Evolutionary conservation across 345 rosid genomes (phyloP), one percentile per base, ranked within the genome.

Genomic region (Laguncularia racemosa): DNA sequence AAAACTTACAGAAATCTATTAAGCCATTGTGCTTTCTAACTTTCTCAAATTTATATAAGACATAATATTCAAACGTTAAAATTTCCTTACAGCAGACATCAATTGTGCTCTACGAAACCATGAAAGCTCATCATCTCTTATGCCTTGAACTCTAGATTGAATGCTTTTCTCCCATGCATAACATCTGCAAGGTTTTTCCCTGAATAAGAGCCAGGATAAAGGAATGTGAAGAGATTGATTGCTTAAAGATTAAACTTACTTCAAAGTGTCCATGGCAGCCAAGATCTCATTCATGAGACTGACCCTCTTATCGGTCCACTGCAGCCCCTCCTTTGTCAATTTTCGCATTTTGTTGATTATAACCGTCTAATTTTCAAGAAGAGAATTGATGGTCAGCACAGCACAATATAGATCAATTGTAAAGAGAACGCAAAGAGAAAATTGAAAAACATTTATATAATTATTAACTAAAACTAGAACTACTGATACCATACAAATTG

Each of bases 81-180:
- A 6, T 2, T 45, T 46, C 40, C 88, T 55, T 85, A 93, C 99
- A 64, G 96, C 88, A 60, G 91, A 81, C 46, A 93, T 70, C 38
- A 87, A 65, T 55, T 89, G 89, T 23, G 96, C 96, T 78, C 75
- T 84, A 13, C 88, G 88, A 72, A 86, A 85, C 97, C 99, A 89
- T 62, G 84, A 83, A 51, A 93, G 80, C 62, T 93, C 99, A 52
- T 86, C 89, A 63, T 67, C 63, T 47, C 97, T 80, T 40, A 86
- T 81, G 26, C 62, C 78, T 70, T 82, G 79, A 63, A 89, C 76
- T 67, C 88, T 82, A 51, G 78, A 66, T 70, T 85, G 96, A 70
- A 93, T 86, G 75, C 97, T 93, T 68, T 70, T 76, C 69, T 93
- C 99, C 99, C 99, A 93, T 43, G 96, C 95, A 77, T 89, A 93